Evolutionary conservation across 2,329 filamentous ascomycete genomes (phyloP), one percentile per base, ranked within the genome.

Genomic region (Ustulina deusta): DNA sequence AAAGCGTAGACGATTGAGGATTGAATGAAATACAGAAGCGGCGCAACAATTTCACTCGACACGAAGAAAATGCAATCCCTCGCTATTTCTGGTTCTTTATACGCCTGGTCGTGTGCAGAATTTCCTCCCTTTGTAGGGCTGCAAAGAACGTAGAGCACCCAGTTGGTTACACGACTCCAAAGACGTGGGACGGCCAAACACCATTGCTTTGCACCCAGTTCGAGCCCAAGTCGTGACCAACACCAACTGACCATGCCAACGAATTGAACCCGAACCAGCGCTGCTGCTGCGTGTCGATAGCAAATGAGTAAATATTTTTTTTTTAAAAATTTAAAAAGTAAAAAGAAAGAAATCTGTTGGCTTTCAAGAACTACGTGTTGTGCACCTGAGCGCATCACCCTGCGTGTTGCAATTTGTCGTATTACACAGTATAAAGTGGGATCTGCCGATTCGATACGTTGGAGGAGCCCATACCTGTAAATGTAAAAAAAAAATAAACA

Each of bases 101-200:
- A 36, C 17, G 27, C 49, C 10, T 49, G 32, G 42, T 49, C 59
- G 25, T 36, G 25, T 62, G n/a, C 34, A 7, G 34, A 32, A 22
- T 36, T 64, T 54, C 20, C 15, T 42, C 20, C n/a, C 2, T 27
- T 48, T 27, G 29, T 27, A 64, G 48, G 60, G 61, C 67, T 58
- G 61, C 61, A 56, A 64, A 58, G 36, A 27, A 49, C 36, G 42
- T 57, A 64, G 42, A 49, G 61, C 40, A n/a, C 38, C 38, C 42
- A n/a, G 67, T 64, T 69, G 60, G 64, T 64, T 67, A 61, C 60
- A 54, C 59, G 46, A 48, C 57, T 44, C 61, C 46, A 34, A 17
- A 67, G 64, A 69, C 67, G 67, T 69, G 67, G 67, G 48, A 66
- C 59, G 32, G 57, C 42, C 55, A 54, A 52, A 61, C 44, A 42